These are phyloP conservation scores for Boletus barrowsii DNA, from an alignment of 768 basidiomycete genomes.

Conservation along the genomic window DNA sequence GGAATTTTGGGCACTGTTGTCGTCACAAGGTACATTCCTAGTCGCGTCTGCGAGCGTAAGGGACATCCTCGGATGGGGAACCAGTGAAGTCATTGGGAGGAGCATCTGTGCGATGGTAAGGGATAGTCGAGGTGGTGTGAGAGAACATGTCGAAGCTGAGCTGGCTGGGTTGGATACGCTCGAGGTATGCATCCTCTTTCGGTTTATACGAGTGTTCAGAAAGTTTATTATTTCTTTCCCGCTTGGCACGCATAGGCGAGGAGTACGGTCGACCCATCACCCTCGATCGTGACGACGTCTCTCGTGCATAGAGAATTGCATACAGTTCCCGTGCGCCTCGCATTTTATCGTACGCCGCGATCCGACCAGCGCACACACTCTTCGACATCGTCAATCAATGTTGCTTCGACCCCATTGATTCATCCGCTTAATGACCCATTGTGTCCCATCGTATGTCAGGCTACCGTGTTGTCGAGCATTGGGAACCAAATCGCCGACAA, in stretches of 20 bases:
- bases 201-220: neutral
- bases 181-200: constrained; percentile 10
- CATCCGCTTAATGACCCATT: constrained; percentile 17
- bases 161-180: constrained; percentile 20
- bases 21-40: constrained; percentile 44
- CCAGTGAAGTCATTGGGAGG: constrained; percentile 51
- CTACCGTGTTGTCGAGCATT: constrained; percentile 16
- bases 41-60: constrained; percentile 48
- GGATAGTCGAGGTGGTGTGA: constrained; percentile 15
- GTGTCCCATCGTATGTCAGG: constrained; percentile 32
- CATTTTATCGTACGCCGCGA: constrained; percentile 37
- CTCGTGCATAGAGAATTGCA: constrained; percentile 40
- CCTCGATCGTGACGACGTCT: constrained; percentile 23
- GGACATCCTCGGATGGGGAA: constrained; percentile 66
- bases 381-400: neutral
- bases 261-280: constrained; percentile 13
- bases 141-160: constrained; percentile 26
- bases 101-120: constrained; percentile 39
- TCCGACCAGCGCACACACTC: neutral
- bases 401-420: constrained; percentile 4
- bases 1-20: constrained; percentile 57
- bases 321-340: constrained; percentile 29
- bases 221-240: neutral
- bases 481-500: neutral
- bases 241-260: neutral